These are phyloP conservation scores for Thielaviopsis populi DNA, from an alignment of 2,329 filamentous ascomycete species.

Conservation along the genomic window DNA sequence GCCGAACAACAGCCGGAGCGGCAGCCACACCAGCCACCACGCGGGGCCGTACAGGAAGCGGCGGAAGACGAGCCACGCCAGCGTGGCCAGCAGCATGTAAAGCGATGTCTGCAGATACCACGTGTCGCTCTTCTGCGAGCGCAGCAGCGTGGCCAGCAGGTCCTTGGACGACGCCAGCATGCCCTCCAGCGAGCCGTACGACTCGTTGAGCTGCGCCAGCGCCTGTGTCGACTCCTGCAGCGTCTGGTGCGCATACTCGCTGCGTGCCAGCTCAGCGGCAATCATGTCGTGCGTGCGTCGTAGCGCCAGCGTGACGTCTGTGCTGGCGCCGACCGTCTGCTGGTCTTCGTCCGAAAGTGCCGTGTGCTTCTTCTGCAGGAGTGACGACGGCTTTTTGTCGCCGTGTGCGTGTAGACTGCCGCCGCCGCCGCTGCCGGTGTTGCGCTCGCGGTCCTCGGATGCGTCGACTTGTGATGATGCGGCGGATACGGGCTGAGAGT, in stretches of 20 bases:
- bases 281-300: conserved; percentile 78
- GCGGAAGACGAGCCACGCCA: conserved; percentile 74
- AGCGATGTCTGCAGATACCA: conserved; percentile 93
- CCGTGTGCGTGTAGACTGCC: conserved; percentile 20
- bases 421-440: background rate
- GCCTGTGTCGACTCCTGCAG: conserved; percentile 72
- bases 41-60: conserved; percentile 75
- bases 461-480: conserved; percentile 18
- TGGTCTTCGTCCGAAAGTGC: conserved; percentile 50
- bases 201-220: conserved; percentile 64
- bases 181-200: conserved; percentile 64
- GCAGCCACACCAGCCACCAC: conserved; percentile 79
- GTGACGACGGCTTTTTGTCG: conserved; percentile 16
- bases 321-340: conserved; percentile 57
- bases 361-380: conserved; percentile 23
- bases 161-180: conserved; percentile 60
- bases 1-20: conserved; percentile 52
- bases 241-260: conserved; percentile 79
- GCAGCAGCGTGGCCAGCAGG: conserved; percentile 62
- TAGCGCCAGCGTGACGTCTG: conserved; percentile 71
- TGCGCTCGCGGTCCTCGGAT: conserved; percentile 19
- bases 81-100: conserved; percentile 62
- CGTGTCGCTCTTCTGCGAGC: conserved; percentile 87
- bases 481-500: conserved; percentile 32
- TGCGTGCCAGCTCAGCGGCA: conserved; percentile 67